These are phyloP conservation scores for Mortierella sp. DNA, from an alignment of 371 early-diverging fungal genomes.

Conservation along the genomic window DNA sequence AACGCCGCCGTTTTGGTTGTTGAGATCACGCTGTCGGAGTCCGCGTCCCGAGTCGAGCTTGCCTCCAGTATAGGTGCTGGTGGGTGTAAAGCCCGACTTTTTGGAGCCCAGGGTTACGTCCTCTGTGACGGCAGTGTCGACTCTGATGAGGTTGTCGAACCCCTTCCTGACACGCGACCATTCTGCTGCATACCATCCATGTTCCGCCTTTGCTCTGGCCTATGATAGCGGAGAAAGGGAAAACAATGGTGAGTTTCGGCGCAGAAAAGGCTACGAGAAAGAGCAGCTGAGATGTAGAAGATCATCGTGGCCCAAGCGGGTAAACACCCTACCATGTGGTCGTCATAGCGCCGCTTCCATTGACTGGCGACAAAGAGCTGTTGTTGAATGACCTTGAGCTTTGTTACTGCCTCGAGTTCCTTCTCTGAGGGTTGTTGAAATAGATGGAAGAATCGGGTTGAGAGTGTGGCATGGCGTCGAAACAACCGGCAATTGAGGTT, in stretches of 20 bases:
- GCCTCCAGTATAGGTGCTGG: neutral
- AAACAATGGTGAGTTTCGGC: neutral
- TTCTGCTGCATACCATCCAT: conserved; percentile 48
- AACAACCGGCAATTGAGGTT: neutral
- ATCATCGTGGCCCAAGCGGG: neutral
- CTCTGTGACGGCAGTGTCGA: conserved; percentile 27
- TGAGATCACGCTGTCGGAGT: conserved; percentile 14
- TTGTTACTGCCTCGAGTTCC: conserved; percentile 54
- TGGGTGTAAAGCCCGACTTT: neutral
- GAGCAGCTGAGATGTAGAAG: neutral
- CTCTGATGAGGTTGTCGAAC: conserved; percentile 31
- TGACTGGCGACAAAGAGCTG: conserved; percentile 54
- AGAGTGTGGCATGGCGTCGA: neutral
- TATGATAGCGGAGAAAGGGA: neutral
- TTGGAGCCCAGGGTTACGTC: conserved; percentile 30
- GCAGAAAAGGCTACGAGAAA: neutral
- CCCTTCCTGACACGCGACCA: conserved; percentile 45
- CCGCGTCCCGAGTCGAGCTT: conserved; percentile 16
- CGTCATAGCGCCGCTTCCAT: conserved; percentile 53
- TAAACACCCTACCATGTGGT: conserved; percentile 31
- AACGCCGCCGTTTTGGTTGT: neutral
- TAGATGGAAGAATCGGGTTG: no score
- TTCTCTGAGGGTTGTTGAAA: conserved; percentile 30
- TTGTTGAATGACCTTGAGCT: conserved; percentile 54
- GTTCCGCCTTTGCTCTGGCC: conserved; percentile 42